phyloP scores from a whole-genome alignment of 768 basidiomycete species.

The Dioszegia aurantiaca region DNA sequence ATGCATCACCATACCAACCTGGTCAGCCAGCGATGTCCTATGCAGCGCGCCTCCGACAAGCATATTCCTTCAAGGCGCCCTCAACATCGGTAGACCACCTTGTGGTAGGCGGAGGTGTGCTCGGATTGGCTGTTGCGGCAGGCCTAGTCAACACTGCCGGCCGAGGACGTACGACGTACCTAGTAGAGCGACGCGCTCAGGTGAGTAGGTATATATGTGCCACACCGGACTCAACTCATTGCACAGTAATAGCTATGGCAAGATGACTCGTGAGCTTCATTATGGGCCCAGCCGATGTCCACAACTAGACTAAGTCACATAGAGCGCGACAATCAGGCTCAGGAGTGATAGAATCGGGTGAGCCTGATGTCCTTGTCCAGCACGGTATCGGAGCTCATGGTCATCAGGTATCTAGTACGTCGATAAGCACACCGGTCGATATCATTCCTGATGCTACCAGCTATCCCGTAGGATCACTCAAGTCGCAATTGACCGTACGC shows the following conservation, averaged over 20 bases:
- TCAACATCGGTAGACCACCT: conserved; percentile 75
- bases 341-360: conserved; percentile 84
- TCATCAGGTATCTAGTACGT: neutral
- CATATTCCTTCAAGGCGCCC: conserved; percentile 56
- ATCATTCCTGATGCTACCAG: too few species aligned
- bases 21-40: too few species aligned
- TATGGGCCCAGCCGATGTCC: neutral
- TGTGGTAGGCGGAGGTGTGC: conserved; percentile 82
- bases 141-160: conserved; percentile 63
- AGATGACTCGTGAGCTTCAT: conserved; percentile 67
- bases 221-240: conserved; percentile 10
- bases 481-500: conserved; percentile 78
- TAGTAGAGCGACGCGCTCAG: conserved; percentile 72
- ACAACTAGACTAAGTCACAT: conserved; percentile 7
- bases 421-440: too few species aligned
- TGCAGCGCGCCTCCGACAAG: neutral
- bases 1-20: too few species aligned
- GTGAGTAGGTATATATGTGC: too few species aligned
- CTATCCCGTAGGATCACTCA: conserved; percentile 77
- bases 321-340: conserved; percentile 94
- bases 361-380: conserved; percentile 5
- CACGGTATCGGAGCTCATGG: neutral
- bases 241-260: conserved; percentile 58
- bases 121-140: conserved; percentile 83
- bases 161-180: conserved; percentile 67